Evolutionary conservation across 2,329 filamentous ascomycete species (phyloP).

Genomic region (Neofusicoccum sp.): DNA sequence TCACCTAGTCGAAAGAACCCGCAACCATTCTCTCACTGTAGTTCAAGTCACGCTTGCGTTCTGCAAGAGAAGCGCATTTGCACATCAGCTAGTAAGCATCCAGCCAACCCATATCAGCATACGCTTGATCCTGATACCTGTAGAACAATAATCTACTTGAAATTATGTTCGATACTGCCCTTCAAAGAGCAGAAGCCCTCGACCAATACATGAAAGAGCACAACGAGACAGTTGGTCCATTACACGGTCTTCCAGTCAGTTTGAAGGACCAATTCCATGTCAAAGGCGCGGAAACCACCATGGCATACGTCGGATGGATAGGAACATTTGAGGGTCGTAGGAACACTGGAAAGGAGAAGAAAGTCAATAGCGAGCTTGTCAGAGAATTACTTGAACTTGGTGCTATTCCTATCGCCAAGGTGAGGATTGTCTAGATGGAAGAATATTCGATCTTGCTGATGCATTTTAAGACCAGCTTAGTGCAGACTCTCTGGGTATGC

Average conservation of each 20-base stretch:
- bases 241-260: slow-evolving; percentile 49
- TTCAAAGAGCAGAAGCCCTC: slow-evolving; percentile 40
- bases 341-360: slow-evolving; percentile 50
- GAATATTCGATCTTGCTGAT: too few relatives aligned
- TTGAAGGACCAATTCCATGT: slow-evolving; percentile 52
- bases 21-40: too few relatives aligned
- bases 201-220: slow-evolving; percentile 40
- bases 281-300: slow-evolving; percentile 44
- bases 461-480: slow-evolving; percentile 53
- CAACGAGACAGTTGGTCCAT: slow-evolving; percentile 41
- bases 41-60: slow-evolving; percentile 56
- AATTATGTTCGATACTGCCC: slow-evolving; percentile 48
- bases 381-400: slow-evolving; percentile 49
- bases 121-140: slow-evolving; percentile 28
- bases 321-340: slow-evolving; percentile 57
- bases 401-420: slow-evolving; percentile 57
- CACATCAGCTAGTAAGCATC: slow-evolving; percentile 45
- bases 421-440: slow-evolving; percentile 57
- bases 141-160: slow-evolving; percentile 43
- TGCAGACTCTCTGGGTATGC: too few relatives aligned
- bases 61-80: slow-evolving; percentile 55
- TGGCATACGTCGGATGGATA: slow-evolving; percentile 67
- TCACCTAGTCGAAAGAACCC: too few relatives aligned
- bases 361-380: slow-evolving; percentile 58
- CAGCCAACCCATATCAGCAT: neutral